These are phyloP conservation scores for Aspergillus steynii DNA, from an alignment of 495 filamentous ascomycete genomes.

Conservation along the genomic window DNA sequence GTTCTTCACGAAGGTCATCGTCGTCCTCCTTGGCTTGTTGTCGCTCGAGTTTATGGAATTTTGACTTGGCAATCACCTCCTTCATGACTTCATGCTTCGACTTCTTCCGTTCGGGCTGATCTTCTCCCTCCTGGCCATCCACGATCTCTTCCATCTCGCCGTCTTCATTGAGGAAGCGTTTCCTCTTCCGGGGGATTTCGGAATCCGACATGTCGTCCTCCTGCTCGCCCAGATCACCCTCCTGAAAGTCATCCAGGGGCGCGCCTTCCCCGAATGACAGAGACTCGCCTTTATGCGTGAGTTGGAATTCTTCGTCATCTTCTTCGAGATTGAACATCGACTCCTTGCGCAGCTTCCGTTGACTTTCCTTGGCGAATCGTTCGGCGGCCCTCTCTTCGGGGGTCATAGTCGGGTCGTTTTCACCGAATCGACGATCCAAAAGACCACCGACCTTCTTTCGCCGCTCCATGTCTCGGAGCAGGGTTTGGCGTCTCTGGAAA, in stretches of 20 bases:
- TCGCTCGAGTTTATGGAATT: slow-evolving; percentile 87
- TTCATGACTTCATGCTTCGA: slow-evolving; percentile 94
- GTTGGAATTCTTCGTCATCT: slow-evolving; percentile 60
- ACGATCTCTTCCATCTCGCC: slow-evolving; percentile 39
- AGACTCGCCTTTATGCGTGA: slow-evolving; percentile 83
- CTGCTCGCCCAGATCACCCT: slow-evolving; percentile 64
- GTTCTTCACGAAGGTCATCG: slow-evolving; percentile 79
- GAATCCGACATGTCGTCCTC: slow-evolving; percentile 65
- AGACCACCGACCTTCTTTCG: slow-evolving; percentile 91
- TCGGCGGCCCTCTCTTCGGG: slow-evolving; percentile 92
- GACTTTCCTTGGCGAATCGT: slow-evolving; percentile 84
- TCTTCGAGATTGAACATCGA: slow-evolving; percentile 91
- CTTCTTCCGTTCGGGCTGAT: slow-evolving; percentile 77
- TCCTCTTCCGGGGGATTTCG: slow-evolving; percentile 63
- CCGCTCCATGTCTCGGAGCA: slow-evolving; percentile 81
- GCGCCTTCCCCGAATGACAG: slow-evolving; percentile 60
- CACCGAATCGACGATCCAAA: slow-evolving; percentile 90
- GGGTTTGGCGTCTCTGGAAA: slow-evolving; percentile 68
- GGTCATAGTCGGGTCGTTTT: slow-evolving; percentile 91
- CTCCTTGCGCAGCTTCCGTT: slow-evolving; percentile 65
- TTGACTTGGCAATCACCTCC: slow-evolving; percentile 96
- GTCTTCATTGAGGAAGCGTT: slow-evolving; percentile 40
- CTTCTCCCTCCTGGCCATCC: slow-evolving; percentile 46
- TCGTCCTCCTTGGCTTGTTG: slow-evolving; percentile 94
- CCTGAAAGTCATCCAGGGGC: slow-evolving; percentile 71